phyloP scores from a whole-genome alignment of 805 yeast genomes.

The Ogataea paradorogensis region DNA sequence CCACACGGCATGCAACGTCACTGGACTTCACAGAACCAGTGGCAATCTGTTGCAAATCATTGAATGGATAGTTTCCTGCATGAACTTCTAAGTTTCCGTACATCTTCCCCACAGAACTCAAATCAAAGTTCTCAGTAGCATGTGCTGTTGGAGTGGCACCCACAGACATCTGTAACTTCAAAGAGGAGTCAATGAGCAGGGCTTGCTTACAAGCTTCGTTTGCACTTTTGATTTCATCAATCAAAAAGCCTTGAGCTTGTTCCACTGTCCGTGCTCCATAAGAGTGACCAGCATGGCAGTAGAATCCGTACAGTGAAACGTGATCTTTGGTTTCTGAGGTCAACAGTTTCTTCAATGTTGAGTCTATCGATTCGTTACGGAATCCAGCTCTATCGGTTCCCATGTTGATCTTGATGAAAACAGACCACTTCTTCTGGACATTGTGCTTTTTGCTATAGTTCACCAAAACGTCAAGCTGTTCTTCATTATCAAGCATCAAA shows the following conservation, averaged over 20 bases:
- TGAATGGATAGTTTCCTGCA: slow-evolving; percentile 76
- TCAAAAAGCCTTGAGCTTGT: slow-evolving; percentile 45
- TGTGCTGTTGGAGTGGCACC: slow-evolving; percentile 85
- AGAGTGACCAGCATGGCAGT: slow-evolving; percentile 80
- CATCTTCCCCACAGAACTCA: slow-evolving; percentile 17
- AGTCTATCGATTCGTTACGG: slow-evolving; percentile 30
- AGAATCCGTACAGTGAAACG: slow-evolving; percentile 60
- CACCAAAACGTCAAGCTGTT: slow-evolving; percentile 50
- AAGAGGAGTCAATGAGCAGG: slow-evolving; percentile 33
- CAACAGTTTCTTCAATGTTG: slow-evolving; percentile 34
- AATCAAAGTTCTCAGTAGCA: slow-evolving; percentile 38
- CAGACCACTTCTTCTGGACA: slow-evolving; percentile 47
- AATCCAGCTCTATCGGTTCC: slow-evolving; percentile 74
- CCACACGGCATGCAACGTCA: slow-evolving; percentile 49
- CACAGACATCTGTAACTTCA: slow-evolving; percentile 54
- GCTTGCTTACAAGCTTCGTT: slow-evolving; percentile 49
- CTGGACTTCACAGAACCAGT: slow-evolving; percentile 52
- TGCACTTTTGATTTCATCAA: slow-evolving; percentile 58
- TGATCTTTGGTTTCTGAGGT: slow-evolving; percentile 23
- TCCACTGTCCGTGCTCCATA: slow-evolving; percentile 46
- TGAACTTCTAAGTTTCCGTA: slow-evolving; percentile 60
- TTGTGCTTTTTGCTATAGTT: slow-evolving; percentile 33
- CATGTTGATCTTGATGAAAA: slow-evolving; percentile 66
- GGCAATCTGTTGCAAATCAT: slow-evolving; percentile 75
- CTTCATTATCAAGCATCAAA: slow-evolving; percentile 58